phyloP scores from a whole-genome alignment of 2,329 filamentous ascomycete genomes.

The Aspergillus niger region DNA sequence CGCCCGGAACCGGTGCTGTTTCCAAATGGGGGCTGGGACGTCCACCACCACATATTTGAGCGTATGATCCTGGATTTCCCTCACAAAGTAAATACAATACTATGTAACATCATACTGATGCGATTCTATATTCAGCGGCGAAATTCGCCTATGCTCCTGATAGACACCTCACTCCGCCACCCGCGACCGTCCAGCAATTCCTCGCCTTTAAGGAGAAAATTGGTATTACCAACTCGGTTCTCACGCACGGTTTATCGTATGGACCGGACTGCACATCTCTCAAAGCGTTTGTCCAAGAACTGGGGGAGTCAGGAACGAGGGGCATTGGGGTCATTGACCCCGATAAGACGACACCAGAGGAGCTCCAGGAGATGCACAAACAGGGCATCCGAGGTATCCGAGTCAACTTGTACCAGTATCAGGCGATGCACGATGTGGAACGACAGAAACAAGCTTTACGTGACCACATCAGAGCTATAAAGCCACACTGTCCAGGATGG shows the following conservation, averaged over 20 bases:
- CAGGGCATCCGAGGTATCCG: constrained; percentile 38
- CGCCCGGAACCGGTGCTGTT: constrained; percentile 21
- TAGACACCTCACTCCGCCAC: constrained; percentile 33
- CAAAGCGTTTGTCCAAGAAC: constrained; percentile 32
- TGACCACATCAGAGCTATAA: constrained; percentile 30
- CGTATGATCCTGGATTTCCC: constrained; percentile 21
- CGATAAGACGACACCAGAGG: constrained; percentile 21
- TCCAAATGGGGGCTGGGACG: constrained; percentile 35
- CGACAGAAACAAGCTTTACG: constrained; percentile 35
- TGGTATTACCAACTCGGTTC: constrained; percentile 39
- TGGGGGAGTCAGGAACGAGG: constrained; percentile 29
- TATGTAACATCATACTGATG: not conserved
- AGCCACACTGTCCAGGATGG: constrained; percentile 26
- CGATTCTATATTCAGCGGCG: constrained; percentile 10
- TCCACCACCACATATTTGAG: constrained; percentile 39
- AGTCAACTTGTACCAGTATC: constrained; percentile 41
- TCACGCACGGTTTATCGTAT: constrained; percentile 42
- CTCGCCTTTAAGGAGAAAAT: constrained; percentile 26
- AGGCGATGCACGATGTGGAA: constrained; percentile 41
- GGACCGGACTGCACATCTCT: constrained; percentile 40
- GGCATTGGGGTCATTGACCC: constrained; percentile 38
- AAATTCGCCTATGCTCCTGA: constrained; percentile 28
- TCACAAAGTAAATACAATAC: no score
- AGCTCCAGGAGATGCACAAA: constrained; percentile 28
- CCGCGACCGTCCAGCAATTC: constrained; percentile 30